Conservation (phyloP, 2,329 filamentous ascomycete genomes). For the Cytospora piceicola region DNA sequence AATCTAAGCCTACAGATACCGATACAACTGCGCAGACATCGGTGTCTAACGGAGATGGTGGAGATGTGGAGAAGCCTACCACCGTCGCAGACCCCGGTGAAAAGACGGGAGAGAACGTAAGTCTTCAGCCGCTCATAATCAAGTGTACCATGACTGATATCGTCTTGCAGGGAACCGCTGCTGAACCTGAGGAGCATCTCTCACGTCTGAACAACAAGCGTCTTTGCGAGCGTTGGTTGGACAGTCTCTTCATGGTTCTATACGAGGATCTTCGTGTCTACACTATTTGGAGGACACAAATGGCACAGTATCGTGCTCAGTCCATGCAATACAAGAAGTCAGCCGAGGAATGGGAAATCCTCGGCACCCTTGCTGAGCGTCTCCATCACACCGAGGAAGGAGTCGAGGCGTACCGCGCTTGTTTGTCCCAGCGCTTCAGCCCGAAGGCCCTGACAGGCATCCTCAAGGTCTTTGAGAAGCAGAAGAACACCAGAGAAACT, state of each 20-base stretch:
- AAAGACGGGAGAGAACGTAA: conserved; percentile 76
- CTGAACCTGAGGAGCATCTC: conserved; percentile 69
- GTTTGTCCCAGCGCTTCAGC: conserved; percentile 85
- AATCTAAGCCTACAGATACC: conserved; percentile 33
- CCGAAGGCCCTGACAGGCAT: conserved; percentile 90
- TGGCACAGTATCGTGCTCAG: conserved; percentile 92
- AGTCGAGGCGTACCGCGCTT: conserved; percentile 89
- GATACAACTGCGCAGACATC: conserved; percentile 37
- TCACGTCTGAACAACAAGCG: conserved; percentile 96
- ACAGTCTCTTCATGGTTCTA: conserved; percentile 98
- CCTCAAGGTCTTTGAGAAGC: conserved; percentile 75
- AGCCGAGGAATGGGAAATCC: conserved; percentile 96
- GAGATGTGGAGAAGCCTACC: conserved; percentile 73
- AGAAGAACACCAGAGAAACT: conserved; percentile 78
- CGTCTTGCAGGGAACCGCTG: conserved; percentile 53
- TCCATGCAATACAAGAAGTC: conserved; percentile 96
- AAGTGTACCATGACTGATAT: conserved; percentile 34
- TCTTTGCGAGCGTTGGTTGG: conserved; percentile 95
- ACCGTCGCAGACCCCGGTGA: conserved; percentile 78
- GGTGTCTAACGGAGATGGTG: conserved; percentile 44
- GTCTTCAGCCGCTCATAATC: conserved; percentile 34
- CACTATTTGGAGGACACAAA: conserved; percentile 98
- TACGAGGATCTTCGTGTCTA: conserved; percentile 98
- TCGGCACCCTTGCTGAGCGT: conserved; percentile 88
- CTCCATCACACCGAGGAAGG: conserved; percentile 92